Percentiles rank a stretch among this genome's conserved stretches.
Conservation (phyloP, 306 rosid genomes). For the Astragalus glycyphyllos region DNA sequence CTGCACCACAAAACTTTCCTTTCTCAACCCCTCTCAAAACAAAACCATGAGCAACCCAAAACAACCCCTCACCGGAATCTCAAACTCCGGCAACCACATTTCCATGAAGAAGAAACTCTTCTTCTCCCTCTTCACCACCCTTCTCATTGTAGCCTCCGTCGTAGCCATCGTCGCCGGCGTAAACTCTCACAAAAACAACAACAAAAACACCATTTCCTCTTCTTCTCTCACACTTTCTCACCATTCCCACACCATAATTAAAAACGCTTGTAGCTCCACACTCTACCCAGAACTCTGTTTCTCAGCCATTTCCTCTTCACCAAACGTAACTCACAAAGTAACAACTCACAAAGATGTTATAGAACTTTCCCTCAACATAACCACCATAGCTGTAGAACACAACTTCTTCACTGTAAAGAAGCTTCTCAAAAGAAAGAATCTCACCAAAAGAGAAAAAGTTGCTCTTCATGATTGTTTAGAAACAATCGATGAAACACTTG, state of each 20-base stretch:
- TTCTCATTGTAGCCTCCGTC: constrained; percentile 50
- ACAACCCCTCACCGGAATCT: constrained; percentile 45
- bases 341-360: constrained; percentile 57
- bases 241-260: constrained; percentile 60
- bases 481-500: constrained; percentile 67
- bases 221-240: constrained; percentile 44
- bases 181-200: constrained; percentile 33
- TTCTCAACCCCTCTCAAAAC: neutral
- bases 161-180: constrained; percentile 60
- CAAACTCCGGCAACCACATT: constrained; percentile 30
- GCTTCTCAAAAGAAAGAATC: constrained; percentile 28
- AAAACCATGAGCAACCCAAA: constrained; percentile 42
- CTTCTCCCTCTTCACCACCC: constrained; percentile 46
- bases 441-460: constrained; percentile 56
- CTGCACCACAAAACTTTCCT: neutral
- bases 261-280: constrained; percentile 65
- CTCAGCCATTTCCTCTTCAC: constrained; percentile 58
- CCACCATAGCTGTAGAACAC: constrained; percentile 53
- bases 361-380: constrained; percentile 51
- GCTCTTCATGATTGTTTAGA: constrained; percentile 81
- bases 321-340: constrained; percentile 44
- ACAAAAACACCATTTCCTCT: neutral
- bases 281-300: constrained; percentile 76
- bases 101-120: constrained; percentile 50
- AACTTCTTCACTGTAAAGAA: constrained; percentile 56